Evolutionary conservation across 352 stramenopile species (phyloP).

Genomic region (Phytophthora constricta): DNA sequence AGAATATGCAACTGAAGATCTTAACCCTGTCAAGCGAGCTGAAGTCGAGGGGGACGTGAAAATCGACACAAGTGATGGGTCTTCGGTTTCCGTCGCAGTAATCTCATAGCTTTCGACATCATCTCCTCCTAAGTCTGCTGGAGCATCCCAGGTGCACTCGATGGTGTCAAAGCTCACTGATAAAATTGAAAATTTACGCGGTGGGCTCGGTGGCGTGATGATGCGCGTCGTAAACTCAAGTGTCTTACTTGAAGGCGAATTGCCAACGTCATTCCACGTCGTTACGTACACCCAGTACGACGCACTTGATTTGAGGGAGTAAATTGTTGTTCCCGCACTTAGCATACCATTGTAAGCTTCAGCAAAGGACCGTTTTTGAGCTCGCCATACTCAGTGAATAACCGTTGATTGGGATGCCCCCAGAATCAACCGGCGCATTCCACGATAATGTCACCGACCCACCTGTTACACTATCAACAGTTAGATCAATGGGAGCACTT

Average conservation of each 20-base stretch:
- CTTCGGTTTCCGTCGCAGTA: slow-evolving; percentile 11
- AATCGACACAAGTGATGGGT: slow-evolving; percentile 3
- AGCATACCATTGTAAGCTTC: slow-evolving; percentile 29
- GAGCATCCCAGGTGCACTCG: slow-evolving; percentile 41
- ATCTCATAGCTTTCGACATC: slow-evolving; percentile 42
- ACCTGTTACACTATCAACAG: slow-evolving; percentile 26
- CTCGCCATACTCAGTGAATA: slow-evolving; percentile 46
- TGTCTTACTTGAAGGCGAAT: slow-evolving; percentile 31
- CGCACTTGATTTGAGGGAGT: slow-evolving; percentile 33
- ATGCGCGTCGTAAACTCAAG: slow-evolving; percentile 32
- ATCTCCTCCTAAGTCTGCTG: slow-evolving; percentile 49
- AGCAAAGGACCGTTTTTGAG: slow-evolving; percentile 12
- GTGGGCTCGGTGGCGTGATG: slow-evolving; percentile 38
- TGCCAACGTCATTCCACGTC: slow-evolving; percentile 44
- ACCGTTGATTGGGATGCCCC: slow-evolving; percentile 45
- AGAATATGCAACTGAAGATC: slow-evolving; percentile 37
- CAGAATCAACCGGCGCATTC: slow-evolving; percentile 46
- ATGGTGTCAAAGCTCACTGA: slow-evolving; percentile 39
- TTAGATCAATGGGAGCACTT: slow-evolving; percentile 35
- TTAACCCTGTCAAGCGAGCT: slow-evolving; percentile 12
- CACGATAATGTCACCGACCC: slow-evolving; percentile 51
- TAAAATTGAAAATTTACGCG: slow-evolving; percentile 35
- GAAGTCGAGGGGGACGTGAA: background rate
- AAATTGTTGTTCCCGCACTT: slow-evolving; percentile 36
- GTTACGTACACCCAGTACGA: slow-evolving; percentile 53